Conservation (phyloP, 768 basidiomycete species). For the Megacollybia marginata region DNA sequence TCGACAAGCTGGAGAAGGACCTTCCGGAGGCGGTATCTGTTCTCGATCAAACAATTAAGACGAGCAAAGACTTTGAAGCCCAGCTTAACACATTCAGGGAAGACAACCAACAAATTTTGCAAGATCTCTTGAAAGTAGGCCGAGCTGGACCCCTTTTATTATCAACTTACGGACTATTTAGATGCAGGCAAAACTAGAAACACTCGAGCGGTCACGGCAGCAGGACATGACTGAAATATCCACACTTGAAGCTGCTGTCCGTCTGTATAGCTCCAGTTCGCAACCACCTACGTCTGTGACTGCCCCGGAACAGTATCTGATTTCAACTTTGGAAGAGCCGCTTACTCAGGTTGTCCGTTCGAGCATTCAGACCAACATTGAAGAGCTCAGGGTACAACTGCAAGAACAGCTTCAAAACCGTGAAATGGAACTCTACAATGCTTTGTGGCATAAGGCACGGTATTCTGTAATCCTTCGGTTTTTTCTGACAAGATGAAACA, state of each 20-base stretch:
- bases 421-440: constrained; percentile 16
- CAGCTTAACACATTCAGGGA: not conserved
- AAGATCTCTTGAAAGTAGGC: not conserved
- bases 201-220: constrained; percentile 7
- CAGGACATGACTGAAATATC: constrained; percentile 13
- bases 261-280: constrained; percentile 1
- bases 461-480: too few species aligned
- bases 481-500: too few species aligned
- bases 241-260: constrained; percentile 18
- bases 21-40: not conserved
- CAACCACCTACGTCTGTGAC: constrained; percentile 6
- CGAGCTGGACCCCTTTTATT: not conserved
- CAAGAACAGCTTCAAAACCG: constrained; percentile 14
- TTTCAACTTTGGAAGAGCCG: constrained; percentile 17
- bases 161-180: constrained; percentile 1
- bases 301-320: constrained; percentile 11
- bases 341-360: constrained; percentile 16
- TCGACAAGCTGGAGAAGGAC: not conserved
- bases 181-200: constrained; percentile 15
- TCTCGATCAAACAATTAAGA: not conserved
- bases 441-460: constrained; percentile 16
- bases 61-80: not conserved
- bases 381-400: constrained; percentile 13
- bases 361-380: constrained; percentile 16
- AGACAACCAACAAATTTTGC: not conserved